Evolutionary conservation across 306 rosid species (phyloP).

Genomic region (Astragalus membranaceus): DNA sequence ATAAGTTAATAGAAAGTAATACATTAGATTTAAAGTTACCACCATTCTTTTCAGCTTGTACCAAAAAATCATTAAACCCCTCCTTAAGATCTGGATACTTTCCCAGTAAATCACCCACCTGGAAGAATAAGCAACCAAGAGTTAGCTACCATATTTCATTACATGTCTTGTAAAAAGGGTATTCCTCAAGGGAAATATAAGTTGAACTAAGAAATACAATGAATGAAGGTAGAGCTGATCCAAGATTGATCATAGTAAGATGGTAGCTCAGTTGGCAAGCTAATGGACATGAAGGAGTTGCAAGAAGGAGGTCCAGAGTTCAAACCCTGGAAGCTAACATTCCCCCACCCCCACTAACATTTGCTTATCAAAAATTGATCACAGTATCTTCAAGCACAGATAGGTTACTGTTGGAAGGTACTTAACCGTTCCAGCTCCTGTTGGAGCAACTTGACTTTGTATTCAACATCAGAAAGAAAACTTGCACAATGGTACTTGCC

Average conservation of each 20-base stretch:
- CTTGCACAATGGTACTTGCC: background rate
- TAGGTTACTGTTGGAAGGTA: background rate
- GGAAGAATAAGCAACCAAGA: background rate
- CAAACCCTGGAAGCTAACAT: too few species aligned
- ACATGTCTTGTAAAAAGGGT: background rate
- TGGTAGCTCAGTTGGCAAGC: too few species aligned
- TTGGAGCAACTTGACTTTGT: background rate
- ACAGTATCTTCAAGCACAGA: background rate
- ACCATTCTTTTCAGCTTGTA: slow-evolving; percentile 47
- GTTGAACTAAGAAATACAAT: background rate
- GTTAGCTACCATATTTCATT: background rate
- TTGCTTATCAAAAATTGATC: too few species aligned
- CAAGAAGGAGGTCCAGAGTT: too few species aligned
- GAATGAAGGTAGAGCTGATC: background rate
- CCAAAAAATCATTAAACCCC: slow-evolving; percentile 8
- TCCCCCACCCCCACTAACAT: too few species aligned
- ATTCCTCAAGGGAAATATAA: background rate
- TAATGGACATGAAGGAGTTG: too few species aligned
- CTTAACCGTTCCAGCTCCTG: background rate
- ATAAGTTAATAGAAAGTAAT: slow-evolving; percentile 22
- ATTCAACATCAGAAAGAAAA: background rate
- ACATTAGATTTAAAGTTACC: slow-evolving; percentile 42
- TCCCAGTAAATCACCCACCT: slow-evolving; percentile 19
- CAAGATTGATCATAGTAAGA: background rate
- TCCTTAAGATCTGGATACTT: slow-evolving; percentile 17